Evolutionary conservation across 371 early-diverging fungal genomes (phyloP).

Genomic region (Lichtheimia ornata): DNA sequence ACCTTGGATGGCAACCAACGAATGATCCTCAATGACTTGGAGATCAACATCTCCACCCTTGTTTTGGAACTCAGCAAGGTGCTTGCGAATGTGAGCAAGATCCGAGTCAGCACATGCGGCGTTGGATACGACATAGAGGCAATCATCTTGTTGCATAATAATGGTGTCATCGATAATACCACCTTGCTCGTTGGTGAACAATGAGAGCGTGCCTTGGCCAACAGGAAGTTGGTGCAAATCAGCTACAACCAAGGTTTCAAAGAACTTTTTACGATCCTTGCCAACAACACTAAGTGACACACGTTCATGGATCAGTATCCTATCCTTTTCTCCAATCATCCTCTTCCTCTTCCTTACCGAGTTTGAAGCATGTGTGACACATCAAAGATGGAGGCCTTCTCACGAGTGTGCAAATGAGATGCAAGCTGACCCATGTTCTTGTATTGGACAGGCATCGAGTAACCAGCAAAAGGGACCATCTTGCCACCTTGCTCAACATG

Average conservation of each 20-base stretch:
- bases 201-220: conserved; percentile 83
- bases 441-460: conserved; percentile 95
- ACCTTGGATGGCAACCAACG: conserved; percentile 93
- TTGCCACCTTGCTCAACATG: conserved; percentile 90
- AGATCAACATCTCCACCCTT: conserved; percentile 89
- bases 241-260: conserved; percentile 87
- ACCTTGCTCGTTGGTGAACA: conserved; percentile 94
- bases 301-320: no score
- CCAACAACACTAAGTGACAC: conserved; percentile 73
- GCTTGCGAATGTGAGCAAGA: conserved; percentile 80
- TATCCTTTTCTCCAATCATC: no score
- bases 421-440: conserved; percentile 78
- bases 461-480: conserved; percentile 98
- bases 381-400: conserved; percentile 94
- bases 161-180: conserved; percentile 98
- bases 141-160: conserved; percentile 82
- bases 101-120: conserved; percentile 98
- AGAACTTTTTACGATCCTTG: conserved; percentile 84
- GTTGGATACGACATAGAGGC: conserved; percentile 94
- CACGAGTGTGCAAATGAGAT: conserved; percentile 89
- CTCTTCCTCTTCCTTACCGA: no score
- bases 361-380: conserved; percentile 99
- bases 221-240: conserved; percentile 82
- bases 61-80: conserved; percentile 77
- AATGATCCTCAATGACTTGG: conserved; percentile 79